Conservation (phyloP, 2,329 filamentous ascomycete species). For the Aspergillus versicolor region DNA sequence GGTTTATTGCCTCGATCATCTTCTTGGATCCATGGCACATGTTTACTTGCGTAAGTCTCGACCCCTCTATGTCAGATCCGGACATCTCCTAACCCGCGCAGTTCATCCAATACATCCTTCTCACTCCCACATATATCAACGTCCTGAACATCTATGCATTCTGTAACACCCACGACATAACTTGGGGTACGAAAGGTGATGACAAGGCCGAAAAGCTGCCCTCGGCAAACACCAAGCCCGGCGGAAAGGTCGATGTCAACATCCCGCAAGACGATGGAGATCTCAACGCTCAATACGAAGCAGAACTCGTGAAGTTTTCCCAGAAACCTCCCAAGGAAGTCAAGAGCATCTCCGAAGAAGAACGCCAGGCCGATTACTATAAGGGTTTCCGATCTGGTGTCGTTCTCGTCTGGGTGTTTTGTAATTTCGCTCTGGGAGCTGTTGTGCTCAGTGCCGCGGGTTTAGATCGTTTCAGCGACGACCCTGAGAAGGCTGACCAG, state of each 20-base stretch:
- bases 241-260: conserved; percentile 88
- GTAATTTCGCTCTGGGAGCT: conserved; percentile 84
- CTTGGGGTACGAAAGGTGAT: conserved; percentile 97
- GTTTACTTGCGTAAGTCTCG: conserved; percentile 68
- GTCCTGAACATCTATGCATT: conserved; percentile 99
- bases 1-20: conserved; percentile 84
- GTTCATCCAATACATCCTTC: conserved; percentile 88
- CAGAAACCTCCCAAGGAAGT: conserved; percentile 72
- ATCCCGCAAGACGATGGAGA: conserved; percentile 88
- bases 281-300: conserved; percentile 90
- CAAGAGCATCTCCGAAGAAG: conserved; percentile 50
- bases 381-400: conserved; percentile 90
- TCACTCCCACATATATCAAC: conserved; percentile 96
- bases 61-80: background rate
- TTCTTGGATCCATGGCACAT: conserved; percentile 99
- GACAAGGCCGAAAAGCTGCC: conserved; percentile 91
- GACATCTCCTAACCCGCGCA: conserved; percentile 31
- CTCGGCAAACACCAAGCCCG: conserved; percentile 84
- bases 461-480: conserved; percentile 63
- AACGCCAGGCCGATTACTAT: conserved; percentile 98
- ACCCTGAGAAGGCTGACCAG: conserved; percentile 39
- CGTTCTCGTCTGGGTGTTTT: conserved; percentile 94
- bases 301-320: conserved; percentile 72
- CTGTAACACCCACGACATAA: conserved; percentile 97
- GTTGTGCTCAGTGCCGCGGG: conserved; percentile 85